phyloP scores from a whole-genome alignment of 73 alveolate genomes.

The Blepharisma japonicum region DNA sequence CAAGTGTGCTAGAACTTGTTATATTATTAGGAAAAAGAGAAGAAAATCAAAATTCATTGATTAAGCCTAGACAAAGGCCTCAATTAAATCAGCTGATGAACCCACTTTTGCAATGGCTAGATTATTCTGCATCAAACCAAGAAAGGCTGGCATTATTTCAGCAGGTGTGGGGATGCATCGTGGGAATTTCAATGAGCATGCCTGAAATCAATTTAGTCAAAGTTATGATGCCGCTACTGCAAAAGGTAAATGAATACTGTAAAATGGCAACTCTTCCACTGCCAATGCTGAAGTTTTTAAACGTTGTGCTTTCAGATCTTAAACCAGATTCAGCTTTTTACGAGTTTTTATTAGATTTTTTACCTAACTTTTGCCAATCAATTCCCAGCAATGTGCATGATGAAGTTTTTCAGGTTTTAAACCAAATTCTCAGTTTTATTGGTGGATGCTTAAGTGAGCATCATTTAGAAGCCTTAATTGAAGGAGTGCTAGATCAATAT shows the following conservation, averaged over 20 bases:
- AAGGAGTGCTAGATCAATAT: conserved; percentile 15
- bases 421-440: background rate
- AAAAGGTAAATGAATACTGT: conserved; percentile 37
- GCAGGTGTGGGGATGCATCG: conserved; percentile 46
- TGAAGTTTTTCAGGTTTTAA: conserved; percentile 39
- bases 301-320: conserved; percentile 39
- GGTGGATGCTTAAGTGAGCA: background rate
- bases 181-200: conserved; percentile 21
- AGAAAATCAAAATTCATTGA: background rate
- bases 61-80: conserved; percentile 26
- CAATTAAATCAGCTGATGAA: conserved; percentile 45
- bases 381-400: conserved; percentile 65
- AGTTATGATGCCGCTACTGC: conserved; percentile 36
- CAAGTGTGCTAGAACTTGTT: background rate
- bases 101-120: conserved; percentile 60
- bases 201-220: conserved; percentile 39
- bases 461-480: conserved; percentile 12
- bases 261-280: conserved; percentile 45
- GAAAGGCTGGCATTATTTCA: conserved; percentile 47
- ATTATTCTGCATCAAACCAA: conserved; percentile 45
- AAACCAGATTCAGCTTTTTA: conserved; percentile 30
- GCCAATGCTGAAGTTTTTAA: conserved; percentile 55
- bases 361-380: conserved; percentile 40
- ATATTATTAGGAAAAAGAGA: background rate
- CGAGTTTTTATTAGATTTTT: conserved; percentile 35